Evolutionary conservation across 495 filamentous ascomycete species (phyloP), one percentile per base, ranked within the genome.

Genomic region (Zalerion maritima): DNA sequence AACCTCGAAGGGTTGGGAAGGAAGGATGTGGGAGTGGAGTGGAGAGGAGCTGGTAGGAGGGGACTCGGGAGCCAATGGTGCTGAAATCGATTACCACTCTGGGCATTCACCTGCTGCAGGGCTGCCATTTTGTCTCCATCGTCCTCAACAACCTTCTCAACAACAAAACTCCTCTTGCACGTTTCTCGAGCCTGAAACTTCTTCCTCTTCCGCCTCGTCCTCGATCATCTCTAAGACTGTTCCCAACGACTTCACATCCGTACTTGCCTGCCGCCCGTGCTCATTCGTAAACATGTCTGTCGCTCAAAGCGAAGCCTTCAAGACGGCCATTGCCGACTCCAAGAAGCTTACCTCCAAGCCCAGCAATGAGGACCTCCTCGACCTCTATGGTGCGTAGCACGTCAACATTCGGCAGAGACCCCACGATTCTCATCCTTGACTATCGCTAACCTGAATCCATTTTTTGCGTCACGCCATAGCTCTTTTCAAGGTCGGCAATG

Each of bases 281-380:
- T n/a, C n/a, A 34, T 26, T 21, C 18, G 31, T 22, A 45, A 55
- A 35, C 18, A 63, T 64, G 60, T 41, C 53, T 31, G 38, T 46
- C 20, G 36, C 49, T 16, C 60, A 56, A 45, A 58, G 51, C 47
- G 48, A 56, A 27, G 67, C 58, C 23, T 75, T 75, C 57, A 43
- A 66, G 42, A 63, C 59, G 41, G 69, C 79, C 30, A 67, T 75
- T 40, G 60, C 60, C 47, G 71, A 80, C 38, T 65, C 55, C 54
- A 64, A 66, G 49, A 73, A 78, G 59, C 60, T 81, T 31, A 69
- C 64, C 30, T 51, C 55, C 34, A 72, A 69, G 58, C 72, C 69
- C 7, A 47, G 30, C 38, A 68, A 71, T 52, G 54, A 67, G 9
- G 63, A 73, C 14, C 54, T 74, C 13, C 62, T 73, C 38, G 61